These are phyloP conservation scores for Corymbia calophylla DNA, from an alignment of 441 rosid genomes.

Conservation along the genomic window DNA sequence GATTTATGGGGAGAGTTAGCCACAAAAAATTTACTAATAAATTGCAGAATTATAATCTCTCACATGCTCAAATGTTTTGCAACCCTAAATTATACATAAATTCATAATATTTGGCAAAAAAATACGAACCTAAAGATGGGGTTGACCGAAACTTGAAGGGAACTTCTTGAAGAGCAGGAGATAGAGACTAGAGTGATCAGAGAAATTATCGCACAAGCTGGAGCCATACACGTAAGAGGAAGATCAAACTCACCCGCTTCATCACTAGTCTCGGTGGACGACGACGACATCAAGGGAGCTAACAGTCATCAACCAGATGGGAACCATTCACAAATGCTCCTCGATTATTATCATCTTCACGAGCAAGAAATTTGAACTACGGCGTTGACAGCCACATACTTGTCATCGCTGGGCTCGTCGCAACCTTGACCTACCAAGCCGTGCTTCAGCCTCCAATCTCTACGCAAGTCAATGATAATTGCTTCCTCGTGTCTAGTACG, in stretches of 20 bases:
- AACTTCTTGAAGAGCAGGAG: background rate
- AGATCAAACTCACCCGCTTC: background rate
- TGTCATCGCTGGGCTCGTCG: fast-evolving
- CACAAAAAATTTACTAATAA: too few species aligned
- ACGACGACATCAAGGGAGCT: fast-evolving
- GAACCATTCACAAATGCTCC: background rate
- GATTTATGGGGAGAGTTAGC: too few species aligned
- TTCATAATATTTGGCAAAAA: too few species aligned
- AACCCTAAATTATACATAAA: too few species aligned
- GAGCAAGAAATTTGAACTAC: too few species aligned
- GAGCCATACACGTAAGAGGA: background rate
- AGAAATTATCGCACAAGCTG: fast-evolving
- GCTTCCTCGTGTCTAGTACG: too few species aligned
- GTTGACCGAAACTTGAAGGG: too few species aligned
- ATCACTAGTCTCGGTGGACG: fast-evolving
- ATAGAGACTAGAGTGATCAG: background rate
- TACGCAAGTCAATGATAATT: too few species aligned
- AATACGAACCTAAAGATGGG: too few species aligned
- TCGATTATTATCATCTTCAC: background rate
- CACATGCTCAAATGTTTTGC: too few species aligned
- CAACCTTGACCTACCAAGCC: fast-evolving
- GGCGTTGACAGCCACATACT: too few species aligned
- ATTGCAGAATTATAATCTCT: too few species aligned
- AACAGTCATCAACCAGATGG: background rate
- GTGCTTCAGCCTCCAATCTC: background rate